Evolutionary conservation across 2,329 filamentous ascomycete genomes (phyloP).

Genomic region (Sarocladium oryzae): DNA sequence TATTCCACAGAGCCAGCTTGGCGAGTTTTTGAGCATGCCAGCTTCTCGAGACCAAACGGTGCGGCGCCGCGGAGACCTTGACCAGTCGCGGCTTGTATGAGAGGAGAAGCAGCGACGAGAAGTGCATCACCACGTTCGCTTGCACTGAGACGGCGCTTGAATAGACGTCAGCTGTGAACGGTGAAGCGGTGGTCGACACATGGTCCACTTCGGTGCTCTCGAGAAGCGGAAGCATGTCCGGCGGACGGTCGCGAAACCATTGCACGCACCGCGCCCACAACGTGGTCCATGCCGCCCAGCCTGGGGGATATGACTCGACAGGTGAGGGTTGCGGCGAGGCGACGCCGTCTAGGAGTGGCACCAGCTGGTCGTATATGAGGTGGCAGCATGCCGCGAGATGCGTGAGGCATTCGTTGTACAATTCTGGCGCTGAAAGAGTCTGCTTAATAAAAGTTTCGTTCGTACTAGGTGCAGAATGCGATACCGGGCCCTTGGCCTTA

Average conservation of each 20-base stretch:
- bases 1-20: conserved; percentile 21
- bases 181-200: neutral
- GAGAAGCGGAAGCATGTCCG: conserved; percentile 11
- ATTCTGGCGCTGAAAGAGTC: neutral
- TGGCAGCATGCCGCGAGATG: neutral
- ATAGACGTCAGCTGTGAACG: conserved; percentile 10
- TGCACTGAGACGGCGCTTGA: conserved; percentile 16
- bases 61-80: conserved; percentile 7
- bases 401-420: neutral
- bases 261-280: conserved; percentile 12
- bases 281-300: conserved; percentile 12
- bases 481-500: neutral
- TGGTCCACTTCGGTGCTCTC: conserved; percentile 12
- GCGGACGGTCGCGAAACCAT: conserved; percentile 13
- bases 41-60: conserved; percentile 14
- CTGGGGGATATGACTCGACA: conserved; percentile 8
- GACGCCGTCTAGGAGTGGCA: neutral
- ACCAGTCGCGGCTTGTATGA: conserved; percentile 16
- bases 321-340: neutral
- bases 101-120: conserved; percentile 16
- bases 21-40: conserved; percentile 25
- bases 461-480: neutral
- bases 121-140: conserved; percentile 16
- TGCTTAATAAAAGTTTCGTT: neutral
- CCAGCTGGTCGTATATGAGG: neutral